Conservation (phyloP, 768 basidiomycete species). For the Leccinum ochraceum region DNA sequence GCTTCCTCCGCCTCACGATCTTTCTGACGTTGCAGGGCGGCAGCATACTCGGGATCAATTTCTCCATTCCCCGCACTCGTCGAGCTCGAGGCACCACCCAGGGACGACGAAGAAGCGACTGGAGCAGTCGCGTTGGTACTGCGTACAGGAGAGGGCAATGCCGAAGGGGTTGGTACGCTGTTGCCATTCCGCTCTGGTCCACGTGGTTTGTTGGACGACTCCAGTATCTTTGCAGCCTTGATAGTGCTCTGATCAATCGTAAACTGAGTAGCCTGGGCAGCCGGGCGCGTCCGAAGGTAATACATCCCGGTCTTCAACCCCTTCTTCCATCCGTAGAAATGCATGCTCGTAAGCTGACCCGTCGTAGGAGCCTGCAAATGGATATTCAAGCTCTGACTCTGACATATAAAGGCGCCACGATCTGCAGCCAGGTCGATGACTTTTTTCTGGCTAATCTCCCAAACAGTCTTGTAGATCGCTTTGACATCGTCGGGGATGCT, state of each 20-base stretch:
- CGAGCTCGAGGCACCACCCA: constrained; percentile 13
- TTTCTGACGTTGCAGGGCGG: constrained; percentile 68
- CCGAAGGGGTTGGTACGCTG: constrained; percentile 26
- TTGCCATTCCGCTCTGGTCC: constrained; percentile 16
- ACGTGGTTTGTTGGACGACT: constrained; percentile 21
- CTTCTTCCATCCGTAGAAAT: constrained; percentile 99
- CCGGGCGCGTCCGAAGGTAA: constrained; percentile 93
- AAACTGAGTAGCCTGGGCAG: constrained; percentile 96
- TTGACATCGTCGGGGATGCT: constrained; percentile 89
- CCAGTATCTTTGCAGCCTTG: constrained; percentile 48
- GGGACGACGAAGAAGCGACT: constrained; percentile 24
- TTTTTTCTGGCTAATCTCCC: constrained; percentile 99
- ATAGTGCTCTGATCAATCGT: constrained; percentile 86
- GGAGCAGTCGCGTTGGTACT: constrained; percentile 36
- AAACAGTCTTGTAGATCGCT: constrained; percentile 99
- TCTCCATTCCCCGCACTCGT: constrained; percentile 38
- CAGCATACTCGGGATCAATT: constrained; percentile 72
- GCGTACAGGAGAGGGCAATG: constrained; percentile 28
- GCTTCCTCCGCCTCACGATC: constrained; percentile 80
- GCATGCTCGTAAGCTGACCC: constrained; percentile 94
- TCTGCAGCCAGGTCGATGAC: constrained; percentile 98
- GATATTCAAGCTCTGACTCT: constrained; percentile 92
- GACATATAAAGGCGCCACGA: constrained; percentile 97
- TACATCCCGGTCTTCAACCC: constrained; percentile 99
- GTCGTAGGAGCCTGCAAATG: constrained; percentile 87